phyloP scores from a whole-genome alignment of 192 early-diverging fungal species.

The Linnemannia elongata region DNA sequence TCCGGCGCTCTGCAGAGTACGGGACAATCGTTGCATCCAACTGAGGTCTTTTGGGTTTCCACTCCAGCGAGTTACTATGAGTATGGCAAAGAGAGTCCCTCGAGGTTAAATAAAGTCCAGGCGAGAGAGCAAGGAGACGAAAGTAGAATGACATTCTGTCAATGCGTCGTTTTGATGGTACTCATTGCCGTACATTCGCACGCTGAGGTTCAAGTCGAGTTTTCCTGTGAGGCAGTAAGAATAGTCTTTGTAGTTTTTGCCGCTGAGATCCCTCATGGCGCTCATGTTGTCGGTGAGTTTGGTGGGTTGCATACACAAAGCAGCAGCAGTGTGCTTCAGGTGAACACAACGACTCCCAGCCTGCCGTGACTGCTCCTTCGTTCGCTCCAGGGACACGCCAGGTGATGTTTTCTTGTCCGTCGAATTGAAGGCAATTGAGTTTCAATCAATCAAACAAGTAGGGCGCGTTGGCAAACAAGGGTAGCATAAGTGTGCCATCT shows the following conservation, averaged over 20 bases:
- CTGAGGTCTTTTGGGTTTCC: slow-evolving; percentile 43
- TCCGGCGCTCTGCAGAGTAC: slow-evolving; percentile 49
- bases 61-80: slow-evolving; percentile 37
- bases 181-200: slow-evolving; percentile 69
- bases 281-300: slow-evolving; percentile 19
- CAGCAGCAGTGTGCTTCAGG: neutral
- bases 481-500: neutral
- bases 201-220: slow-evolving; percentile 68
- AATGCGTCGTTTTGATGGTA: neutral
- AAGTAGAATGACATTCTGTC: neutral
- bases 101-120: neutral
- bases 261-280: slow-evolving; percentile 38
- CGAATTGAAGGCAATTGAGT: neutral
- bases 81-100: neutral
- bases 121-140: neutral
- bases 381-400: neutral
- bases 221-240: slow-evolving; percentile 79
- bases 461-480: neutral
- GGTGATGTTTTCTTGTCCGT: neutral
- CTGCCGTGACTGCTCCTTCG: neutral
- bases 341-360: neutral
- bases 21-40: slow-evolving; percentile 37
- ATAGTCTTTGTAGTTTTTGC: slow-evolving; percentile 69
- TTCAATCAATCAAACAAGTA: no score
- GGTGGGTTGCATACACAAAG: neutral